These are phyloP conservation scores for Spinacia oleracea DNA, from an alignment of 179 eudicot species.

Conservation along the genomic window DNA sequence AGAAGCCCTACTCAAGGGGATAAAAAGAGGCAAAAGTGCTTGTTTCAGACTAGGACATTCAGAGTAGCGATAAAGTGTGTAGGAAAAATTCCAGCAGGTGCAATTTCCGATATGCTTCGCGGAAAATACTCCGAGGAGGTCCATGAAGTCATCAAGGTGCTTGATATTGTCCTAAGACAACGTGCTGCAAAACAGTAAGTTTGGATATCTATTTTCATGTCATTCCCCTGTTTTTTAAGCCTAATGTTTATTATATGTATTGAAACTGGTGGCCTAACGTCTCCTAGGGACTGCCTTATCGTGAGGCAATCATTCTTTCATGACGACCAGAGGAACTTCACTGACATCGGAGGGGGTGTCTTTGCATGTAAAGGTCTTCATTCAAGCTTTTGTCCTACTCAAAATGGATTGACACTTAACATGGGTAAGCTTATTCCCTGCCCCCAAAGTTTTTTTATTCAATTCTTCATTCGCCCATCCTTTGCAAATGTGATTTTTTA, in stretches of 20 bases:
- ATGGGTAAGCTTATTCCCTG: neutral
- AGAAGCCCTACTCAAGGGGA: neutral
- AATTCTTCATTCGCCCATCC: too few species aligned
- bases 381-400: conserved; percentile 18
- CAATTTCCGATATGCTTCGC: neutral
- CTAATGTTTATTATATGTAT: neutral
- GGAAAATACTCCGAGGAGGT: conserved; percentile 7
- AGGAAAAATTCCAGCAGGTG: neutral
- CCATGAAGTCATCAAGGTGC: conserved; percentile 15
- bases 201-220: neutral
- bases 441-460: too few species aligned
- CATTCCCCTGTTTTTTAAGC: neutral
- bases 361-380: conserved; percentile 11
- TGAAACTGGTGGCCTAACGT: neutral
- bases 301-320: conserved; percentile 14
- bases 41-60: neutral
- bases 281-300: conserved; percentile 15
- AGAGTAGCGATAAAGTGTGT: neutral
- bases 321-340: neutral
- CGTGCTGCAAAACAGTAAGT: conserved; percentile 21
- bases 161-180: conserved; percentile 20
- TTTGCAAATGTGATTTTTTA: too few species aligned
- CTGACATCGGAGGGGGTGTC: conserved; percentile 15
- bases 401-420: conserved; percentile 7
- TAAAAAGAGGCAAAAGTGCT: neutral